Percentiles rank a stretch among this genome's conserved stretches.
phyloP scores from a whole-genome alignment of 2,329 filamentous ascomycete genomes.

The Neopestalotiopsis sp. region DNA sequence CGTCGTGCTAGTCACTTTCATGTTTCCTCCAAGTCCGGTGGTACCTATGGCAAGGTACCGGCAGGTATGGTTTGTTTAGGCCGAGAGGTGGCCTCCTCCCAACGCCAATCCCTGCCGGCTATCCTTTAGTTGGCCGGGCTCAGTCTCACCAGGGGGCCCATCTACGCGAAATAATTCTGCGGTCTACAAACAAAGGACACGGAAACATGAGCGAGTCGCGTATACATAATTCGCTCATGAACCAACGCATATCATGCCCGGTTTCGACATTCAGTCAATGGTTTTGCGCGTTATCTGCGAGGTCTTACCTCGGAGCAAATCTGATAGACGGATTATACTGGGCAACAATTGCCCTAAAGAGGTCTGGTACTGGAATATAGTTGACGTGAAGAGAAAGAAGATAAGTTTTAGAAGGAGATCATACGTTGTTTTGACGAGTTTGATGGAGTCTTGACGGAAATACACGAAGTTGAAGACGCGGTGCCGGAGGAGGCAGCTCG shows the following conservation, averaged over 20 bases:
- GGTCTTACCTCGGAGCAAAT: neutral
- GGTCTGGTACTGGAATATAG: neutral
- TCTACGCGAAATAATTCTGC: neutral
- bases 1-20: constrained; percentile 1
- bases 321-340: constrained; percentile 11
- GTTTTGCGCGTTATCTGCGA: neutral
- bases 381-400: neutral
- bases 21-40: neutral
- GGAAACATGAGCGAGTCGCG: neutral
- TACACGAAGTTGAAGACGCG: neutral
- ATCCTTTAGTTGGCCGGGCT: constrained; percentile 14
- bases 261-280: neutral
- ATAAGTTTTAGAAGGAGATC: neutral
- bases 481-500: constrained; percentile 29
- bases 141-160: constrained; percentile 16
- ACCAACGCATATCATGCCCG: neutral
- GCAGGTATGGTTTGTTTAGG: constrained; percentile 12
- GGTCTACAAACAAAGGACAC: neutral
- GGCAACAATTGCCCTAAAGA: neutral
- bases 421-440: neutral
- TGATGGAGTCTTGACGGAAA: neutral
- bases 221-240: neutral
- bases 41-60: neutral
- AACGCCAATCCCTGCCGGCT: constrained; percentile 12
- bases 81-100: constrained; percentile 11